Conservation (phyloP, 2,329 filamentous ascomycete genomes). For the Colletotrichum sp. region DNA sequence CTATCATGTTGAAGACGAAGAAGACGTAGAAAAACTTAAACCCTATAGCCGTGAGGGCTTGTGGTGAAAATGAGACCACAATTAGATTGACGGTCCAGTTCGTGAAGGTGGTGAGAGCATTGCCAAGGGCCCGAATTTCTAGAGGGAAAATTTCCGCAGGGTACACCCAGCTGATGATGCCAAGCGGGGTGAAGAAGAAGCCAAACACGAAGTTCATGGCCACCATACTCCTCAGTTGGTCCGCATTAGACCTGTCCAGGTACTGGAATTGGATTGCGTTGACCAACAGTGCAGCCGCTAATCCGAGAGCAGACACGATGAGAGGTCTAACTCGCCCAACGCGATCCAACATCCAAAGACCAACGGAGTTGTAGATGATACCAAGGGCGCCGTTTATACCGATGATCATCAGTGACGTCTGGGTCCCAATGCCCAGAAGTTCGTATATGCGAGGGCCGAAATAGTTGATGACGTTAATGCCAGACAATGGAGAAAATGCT, state of each 20-base stretch:
- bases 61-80: slow-evolving; percentile 53
- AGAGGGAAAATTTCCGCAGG: slow-evolving; percentile 44
- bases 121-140: slow-evolving; percentile 32
- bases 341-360: slow-evolving; percentile 48
- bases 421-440: slow-evolving; percentile 45
- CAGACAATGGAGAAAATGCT: slow-evolving; percentile 47
- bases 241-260: slow-evolving; percentile 25
- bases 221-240: slow-evolving; percentile 32
- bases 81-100: slow-evolving; percentile 42
- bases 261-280: slow-evolving; percentile 32
- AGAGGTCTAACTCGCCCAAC: slow-evolving; percentile 53
- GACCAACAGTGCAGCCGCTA: slow-evolving; percentile 29
- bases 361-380: slow-evolving; percentile 51
- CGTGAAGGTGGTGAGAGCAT: slow-evolving; percentile 31
- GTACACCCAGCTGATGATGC: slow-evolving; percentile 48
- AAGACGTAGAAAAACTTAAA: slow-evolving; percentile 49
- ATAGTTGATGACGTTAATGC: slow-evolving; percentile 44
- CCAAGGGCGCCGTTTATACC: slow-evolving; percentile 55
- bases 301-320: slow-evolving; percentile 40
- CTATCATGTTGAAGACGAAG: slow-evolving; percentile 28
- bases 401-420: slow-evolving; percentile 53
- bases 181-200: slow-evolving; percentile 34
- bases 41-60: slow-evolving; percentile 43
- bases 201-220: slow-evolving; percentile 40
- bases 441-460: slow-evolving; percentile 43